Evolutionary conservation across 768 basidiomycete species (phyloP), one percentile per base, ranked within the genome.

Genomic region (Calocera viscosa): DNA sequence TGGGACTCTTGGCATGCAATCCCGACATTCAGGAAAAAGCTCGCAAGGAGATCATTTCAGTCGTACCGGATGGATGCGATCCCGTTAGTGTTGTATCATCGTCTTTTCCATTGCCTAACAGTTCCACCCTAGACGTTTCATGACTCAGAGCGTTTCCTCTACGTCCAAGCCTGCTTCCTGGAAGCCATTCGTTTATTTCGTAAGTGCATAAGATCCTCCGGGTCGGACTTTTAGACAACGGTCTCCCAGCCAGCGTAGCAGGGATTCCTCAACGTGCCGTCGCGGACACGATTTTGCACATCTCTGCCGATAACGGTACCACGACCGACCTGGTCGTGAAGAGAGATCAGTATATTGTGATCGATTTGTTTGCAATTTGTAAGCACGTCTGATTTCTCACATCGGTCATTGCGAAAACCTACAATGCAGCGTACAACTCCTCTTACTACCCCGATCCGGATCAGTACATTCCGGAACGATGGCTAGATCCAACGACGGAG

Each of bases 401-500:
- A 47, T 47, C 43, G 8, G 26, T 67, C 10, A 10, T 12, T 65
- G 19, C 17, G 40, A 39, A 26, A 39, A 69, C 49, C 16, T 12
- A 67, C 0, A 8, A 24, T 41, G 19, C 68, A 84, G 82, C 81
- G 72, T 79, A 82, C 70, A 83, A 83, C 67, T 77, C 81, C 1
- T 75, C 80, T 19, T 80, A 82, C 70, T 83, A 80, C 67, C 77
- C 80, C 1, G 76, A 81, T 11, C 82, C 83, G 0, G 73, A 78
- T n/a, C 72, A 76, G 64, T 83, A 76, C 75, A 78, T 75, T 60
- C 83, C 83, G 0, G 82, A 82, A 1, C 75, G 83, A 49, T 84
- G 83, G 83, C 75, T 81, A 49, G 79, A 76, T 2, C 70, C 68
- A 30, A 75, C 84, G 19, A 28, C 68, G 5, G 72, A 53, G 53